These are phyloP conservation scores for Wickerhamomyces sp. DNA, from an alignment of 1,139 yeast genomes.

Conservation along the genomic window DNA sequence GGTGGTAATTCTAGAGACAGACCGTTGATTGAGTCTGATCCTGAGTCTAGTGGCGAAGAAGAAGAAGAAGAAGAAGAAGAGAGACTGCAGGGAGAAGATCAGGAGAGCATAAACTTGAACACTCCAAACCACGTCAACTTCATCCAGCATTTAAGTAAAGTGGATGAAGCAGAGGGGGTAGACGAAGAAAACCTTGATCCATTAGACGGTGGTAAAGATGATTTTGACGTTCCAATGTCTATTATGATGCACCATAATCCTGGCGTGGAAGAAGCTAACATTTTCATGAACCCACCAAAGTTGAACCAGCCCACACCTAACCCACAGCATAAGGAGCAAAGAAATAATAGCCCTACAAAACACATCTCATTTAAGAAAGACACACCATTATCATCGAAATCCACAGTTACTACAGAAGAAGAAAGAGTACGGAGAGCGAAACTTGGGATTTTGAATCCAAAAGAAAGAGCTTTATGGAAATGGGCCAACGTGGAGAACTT, in stretches of 20 bases:
- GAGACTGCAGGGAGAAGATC: too few relatives aligned
- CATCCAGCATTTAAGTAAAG: slow-evolving; percentile 1
- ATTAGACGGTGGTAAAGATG: too few relatives aligned
- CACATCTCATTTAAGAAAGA: slow-evolving; percentile 5
- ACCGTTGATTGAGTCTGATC: slow-evolving; percentile 22
- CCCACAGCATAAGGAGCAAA: background rate
- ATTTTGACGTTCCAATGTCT: too few relatives aligned
- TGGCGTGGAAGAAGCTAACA: background rate
- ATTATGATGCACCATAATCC: too few relatives aligned
- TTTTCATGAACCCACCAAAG: slow-evolving; percentile 1
- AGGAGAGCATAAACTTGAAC: slow-evolving; percentile 9
- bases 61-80: slow-evolving; percentile 14
- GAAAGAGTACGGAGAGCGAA: slow-evolving; percentile 22
- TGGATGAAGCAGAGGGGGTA: slow-evolving; percentile 4
- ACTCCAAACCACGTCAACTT: slow-evolving; percentile 6
- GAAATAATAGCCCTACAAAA: slow-evolving; percentile 2
- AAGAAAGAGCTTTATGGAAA: slow-evolving; percentile 83
- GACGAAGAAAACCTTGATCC: slow-evolving; percentile 10
- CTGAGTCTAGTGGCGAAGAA: slow-evolving; percentile 9
- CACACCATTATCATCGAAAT: background rate
- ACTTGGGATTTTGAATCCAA: slow-evolving; percentile 41
- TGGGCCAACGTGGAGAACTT: slow-evolving; percentile 96
- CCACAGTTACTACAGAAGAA: slow-evolving; percentile 9
- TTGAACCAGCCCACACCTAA: background rate
- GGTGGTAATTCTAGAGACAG: slow-evolving; percentile 8